Evolutionary conservation across 2,329 filamentous ascomycete species (phyloP).

Genomic region (Xylaria sp.): DNA sequence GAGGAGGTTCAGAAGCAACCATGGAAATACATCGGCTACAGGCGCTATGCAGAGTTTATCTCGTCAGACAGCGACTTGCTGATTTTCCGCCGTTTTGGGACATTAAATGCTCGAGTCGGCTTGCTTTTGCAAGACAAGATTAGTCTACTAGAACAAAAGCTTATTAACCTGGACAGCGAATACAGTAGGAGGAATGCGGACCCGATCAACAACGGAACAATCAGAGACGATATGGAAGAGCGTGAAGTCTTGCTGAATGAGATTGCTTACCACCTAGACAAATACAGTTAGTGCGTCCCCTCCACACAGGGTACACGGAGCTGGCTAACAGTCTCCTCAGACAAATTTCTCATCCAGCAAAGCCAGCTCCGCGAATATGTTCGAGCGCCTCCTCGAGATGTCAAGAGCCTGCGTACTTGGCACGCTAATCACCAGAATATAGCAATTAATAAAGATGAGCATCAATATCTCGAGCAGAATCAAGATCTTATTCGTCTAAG

Average conservation of each 20-base stretch:
- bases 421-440: not conserved
- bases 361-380: slow-evolving; percentile 37
- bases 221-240: slow-evolving; percentile 44
- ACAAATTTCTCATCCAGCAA: slow-evolving; percentile 46
- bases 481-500: slow-evolving; percentile 44
- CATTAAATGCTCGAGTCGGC: slow-evolving; percentile 47
- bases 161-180: slow-evolving; percentile 45
- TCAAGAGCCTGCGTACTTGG: slow-evolving; percentile 44
- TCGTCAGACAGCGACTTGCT: slow-evolving; percentile 49
- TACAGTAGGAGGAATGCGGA: slow-evolving; percentile 37
- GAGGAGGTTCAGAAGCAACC: slow-evolving; percentile 40
- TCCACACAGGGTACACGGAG: too few species aligned
- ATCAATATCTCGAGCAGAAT: slow-evolving; percentile 34
- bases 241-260: slow-evolving; percentile 36
- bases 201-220: slow-evolving; percentile 46
- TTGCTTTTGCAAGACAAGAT: slow-evolving; percentile 52
- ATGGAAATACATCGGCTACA: slow-evolving; percentile 51
- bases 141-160: slow-evolving; percentile 46
- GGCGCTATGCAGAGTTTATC: slow-evolving; percentile 46
- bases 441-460: slow-evolving; percentile 33
- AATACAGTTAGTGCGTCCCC: slow-evolving; percentile 45
- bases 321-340: slow-evolving; percentile 24
- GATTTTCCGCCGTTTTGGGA: slow-evolving; percentile 51
- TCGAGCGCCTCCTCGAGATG: slow-evolving; percentile 38
- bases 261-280: slow-evolving; percentile 34